phyloP scores from a whole-genome alignment of 306 rosid genomes.

The Albizia julibrissin region DNA sequence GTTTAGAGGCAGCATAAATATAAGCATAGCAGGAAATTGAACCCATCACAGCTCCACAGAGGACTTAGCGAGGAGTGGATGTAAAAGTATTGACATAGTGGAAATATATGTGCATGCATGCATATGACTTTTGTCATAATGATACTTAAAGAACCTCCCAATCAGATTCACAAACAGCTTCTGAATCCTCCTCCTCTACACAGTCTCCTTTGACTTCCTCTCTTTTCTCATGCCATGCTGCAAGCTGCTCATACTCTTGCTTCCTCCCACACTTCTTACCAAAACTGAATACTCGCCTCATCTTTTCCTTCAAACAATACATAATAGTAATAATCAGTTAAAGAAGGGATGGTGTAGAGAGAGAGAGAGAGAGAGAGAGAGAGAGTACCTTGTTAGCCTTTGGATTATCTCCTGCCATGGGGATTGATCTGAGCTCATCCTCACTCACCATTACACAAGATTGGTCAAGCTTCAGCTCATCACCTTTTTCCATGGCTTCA shows the following conservation, averaged over 20 bases:
- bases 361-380: neutral
- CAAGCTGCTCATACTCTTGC: slow-evolving; percentile 83
- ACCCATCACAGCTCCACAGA: slow-evolving; percentile 15
- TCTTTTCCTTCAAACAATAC: slow-evolving; percentile 52
- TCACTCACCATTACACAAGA: slow-evolving; percentile 68
- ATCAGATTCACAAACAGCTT: slow-evolving; percentile 54
- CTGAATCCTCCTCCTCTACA: slow-evolving; percentile 34
- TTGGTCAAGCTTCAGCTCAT: slow-evolving; percentile 55
- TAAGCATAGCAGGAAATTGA: neutral
- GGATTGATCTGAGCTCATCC: slow-evolving; percentile 51
- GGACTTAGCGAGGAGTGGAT: slow-evolving; percentile 20
- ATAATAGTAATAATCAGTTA: slow-evolving; percentile 4
- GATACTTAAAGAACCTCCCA: slow-evolving; percentile 80
- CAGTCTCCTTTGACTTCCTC: slow-evolving; percentile 26
- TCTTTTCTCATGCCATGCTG: slow-evolving; percentile 46
- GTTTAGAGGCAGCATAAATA: slow-evolving; percentile 3
- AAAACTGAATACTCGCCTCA: slow-evolving; percentile 52
- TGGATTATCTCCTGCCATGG: slow-evolving; percentile 29
- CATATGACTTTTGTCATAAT: slow-evolving; percentile 29
- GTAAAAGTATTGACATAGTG: slow-evolving; percentile 5
- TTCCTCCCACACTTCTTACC: slow-evolving; percentile 64
- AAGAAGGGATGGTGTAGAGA: neutral
- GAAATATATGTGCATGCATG: slow-evolving; percentile 48
- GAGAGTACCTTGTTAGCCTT: slow-evolving; percentile 60
- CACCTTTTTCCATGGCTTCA: slow-evolving; percentile 36